Percentiles rank a stretch among this genome's conserved stretches.
Evolutionary conservation across 2,329 filamentous ascomycete species (phyloP).

Genomic region (Pseudogymnoascus verrucosus): DNA sequence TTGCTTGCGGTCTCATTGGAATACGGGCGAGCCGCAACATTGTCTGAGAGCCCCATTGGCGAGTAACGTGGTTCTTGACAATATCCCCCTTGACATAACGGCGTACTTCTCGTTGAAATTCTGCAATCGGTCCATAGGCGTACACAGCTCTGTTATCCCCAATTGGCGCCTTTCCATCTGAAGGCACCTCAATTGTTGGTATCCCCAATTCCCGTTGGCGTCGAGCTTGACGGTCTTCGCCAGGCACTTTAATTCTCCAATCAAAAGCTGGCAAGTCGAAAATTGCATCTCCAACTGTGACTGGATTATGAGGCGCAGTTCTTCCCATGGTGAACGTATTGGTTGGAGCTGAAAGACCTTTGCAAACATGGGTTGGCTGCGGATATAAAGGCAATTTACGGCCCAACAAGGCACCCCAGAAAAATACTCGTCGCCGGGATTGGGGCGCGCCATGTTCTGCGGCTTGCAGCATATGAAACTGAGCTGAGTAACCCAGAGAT

Average conservation of each 20-base stretch:
- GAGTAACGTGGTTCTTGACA: background rate
- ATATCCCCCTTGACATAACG: background rate
- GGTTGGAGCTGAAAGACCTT: background rate
- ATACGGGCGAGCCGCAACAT: background rate
- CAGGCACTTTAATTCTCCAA: background rate
- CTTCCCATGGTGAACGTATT: slow-evolving; percentile 10
- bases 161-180: background rate
- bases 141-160: background rate
- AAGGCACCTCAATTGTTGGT: background rate
- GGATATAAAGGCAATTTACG: slow-evolving; percentile 16
- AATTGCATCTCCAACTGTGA: slow-evolving; percentile 14
- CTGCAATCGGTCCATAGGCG: background rate
- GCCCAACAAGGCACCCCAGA: slow-evolving; percentile 17
- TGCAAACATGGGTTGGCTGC: slow-evolving; percentile 9
- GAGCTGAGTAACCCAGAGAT: slow-evolving; percentile 18
- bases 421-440: slow-evolving; percentile 14
- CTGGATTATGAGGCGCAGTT: slow-evolving; percentile 13
- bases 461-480: slow-evolving; percentile 15
- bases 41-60: background rate
- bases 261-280: slow-evolving; percentile 15
- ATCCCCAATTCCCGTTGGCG: background rate
- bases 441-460: slow-evolving; percentile 15
- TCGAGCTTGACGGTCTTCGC: background rate
- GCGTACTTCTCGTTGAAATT: slow-evolving; percentile 3
- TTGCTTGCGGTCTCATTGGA: background rate